These are phyloP conservation scores for Fomes fomentarius DNA, from an alignment of 1,284 basidiomycete genomes.

Conservation along the genomic window DNA sequence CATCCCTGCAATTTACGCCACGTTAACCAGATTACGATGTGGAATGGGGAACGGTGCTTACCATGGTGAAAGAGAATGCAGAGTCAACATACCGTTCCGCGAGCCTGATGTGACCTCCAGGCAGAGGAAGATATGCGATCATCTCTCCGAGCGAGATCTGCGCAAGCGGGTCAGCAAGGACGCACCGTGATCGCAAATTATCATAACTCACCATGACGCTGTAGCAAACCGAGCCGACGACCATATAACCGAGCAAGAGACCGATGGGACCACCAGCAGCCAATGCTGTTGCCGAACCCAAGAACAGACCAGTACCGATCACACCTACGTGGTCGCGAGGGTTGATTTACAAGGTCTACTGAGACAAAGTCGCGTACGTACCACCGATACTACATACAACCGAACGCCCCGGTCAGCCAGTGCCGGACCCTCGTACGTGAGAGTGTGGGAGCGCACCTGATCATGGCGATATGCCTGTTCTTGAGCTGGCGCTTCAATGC, in stretches of 20 bases:
- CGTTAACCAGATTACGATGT: neutral
- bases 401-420: neutral
- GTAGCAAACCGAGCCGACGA: conserved; percentile 68
- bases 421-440: neutral
- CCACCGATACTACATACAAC: conserved; percentile 40
- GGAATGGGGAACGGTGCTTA: conserved; percentile 9
- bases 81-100: conserved; percentile 74
- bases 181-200: neutral
- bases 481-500: conserved; percentile 40
- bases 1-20: conserved; percentile 45
- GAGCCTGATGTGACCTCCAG: conserved; percentile 71
- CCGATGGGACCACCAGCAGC: conserved; percentile 60
- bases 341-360: neutral
- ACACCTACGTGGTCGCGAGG: conserved; percentile 56
- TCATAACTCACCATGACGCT: conserved; percentile 37
- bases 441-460: conserved; percentile 31
- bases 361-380: neutral
- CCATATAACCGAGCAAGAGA: conserved; percentile 64
- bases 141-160: conserved; percentile 59
- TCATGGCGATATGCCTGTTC: conserved; percentile 44
- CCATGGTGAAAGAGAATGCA: conserved; percentile 68
- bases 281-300: conserved; percentile 65
- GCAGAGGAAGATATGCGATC: conserved; percentile 71
- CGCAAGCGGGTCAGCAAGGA: conserved; percentile 15
- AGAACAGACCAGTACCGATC: conserved; percentile 73